A percentile compares a stretch with the other conserved stretches of the same genome.
Evolutionary conservation across 2,329 filamentous ascomycete genomes (phyloP).

Genomic region (Colletotrichum sansevieriae): DNA sequence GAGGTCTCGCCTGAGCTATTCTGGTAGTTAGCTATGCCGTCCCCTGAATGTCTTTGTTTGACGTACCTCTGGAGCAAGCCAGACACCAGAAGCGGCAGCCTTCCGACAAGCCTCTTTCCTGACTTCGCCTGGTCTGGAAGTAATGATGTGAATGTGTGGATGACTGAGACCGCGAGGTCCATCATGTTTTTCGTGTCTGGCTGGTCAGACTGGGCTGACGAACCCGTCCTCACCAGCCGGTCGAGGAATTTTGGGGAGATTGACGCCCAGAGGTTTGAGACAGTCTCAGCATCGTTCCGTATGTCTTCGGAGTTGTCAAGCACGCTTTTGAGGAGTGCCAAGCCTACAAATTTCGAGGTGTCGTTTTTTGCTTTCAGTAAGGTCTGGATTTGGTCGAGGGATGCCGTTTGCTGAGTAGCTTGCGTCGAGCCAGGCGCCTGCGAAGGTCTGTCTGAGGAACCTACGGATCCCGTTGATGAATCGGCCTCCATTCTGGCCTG

Average conservation of each 20-base stretch:
- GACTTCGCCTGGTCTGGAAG: constrained; percentile 62
- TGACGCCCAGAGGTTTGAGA: constrained; percentile 69
- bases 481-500: constrained; percentile 15
- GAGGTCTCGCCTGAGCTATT: constrained; percentile 66
- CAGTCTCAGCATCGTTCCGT: constrained; percentile 58
- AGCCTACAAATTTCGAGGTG: constrained; percentile 76
- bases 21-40: neutral
- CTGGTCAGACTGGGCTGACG: constrained; percentile 49
- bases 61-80: constrained; percentile 66
- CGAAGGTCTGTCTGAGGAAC: neutral
- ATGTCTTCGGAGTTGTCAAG: constrained; percentile 71
- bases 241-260: constrained; percentile 75
- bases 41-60: neutral
- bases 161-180: constrained; percentile 71
- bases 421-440: constrained; percentile 21
- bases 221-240: constrained; percentile 69
- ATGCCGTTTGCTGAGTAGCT: constrained; percentile 39
- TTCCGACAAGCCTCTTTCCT: constrained; percentile 61
- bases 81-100: constrained; percentile 66
- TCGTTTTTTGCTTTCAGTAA: constrained; percentile 73
- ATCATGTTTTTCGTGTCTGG: constrained; percentile 71
- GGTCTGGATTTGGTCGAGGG: constrained; percentile 64
- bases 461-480: constrained; percentile 7
- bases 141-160: constrained; percentile 72
- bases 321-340: constrained; percentile 75